Conservation (phyloP, 2,329 filamentous ascomycete species). For the Ceratocystis ficicola region DNA sequence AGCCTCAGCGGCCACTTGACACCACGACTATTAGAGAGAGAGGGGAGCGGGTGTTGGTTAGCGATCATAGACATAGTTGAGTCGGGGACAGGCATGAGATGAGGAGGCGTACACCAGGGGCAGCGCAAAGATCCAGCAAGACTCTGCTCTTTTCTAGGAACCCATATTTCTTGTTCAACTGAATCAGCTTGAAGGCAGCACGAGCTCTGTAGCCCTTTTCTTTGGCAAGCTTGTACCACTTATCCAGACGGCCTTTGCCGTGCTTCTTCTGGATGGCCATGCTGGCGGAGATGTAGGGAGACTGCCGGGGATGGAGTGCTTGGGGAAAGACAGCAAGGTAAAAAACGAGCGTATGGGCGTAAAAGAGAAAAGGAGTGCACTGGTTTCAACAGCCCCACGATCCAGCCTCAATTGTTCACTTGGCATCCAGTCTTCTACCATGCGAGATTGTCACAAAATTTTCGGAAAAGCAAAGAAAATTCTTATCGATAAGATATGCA, state of each 20-base stretch:
- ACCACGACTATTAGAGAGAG: slow-evolving; percentile 57
- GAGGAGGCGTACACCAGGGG: slow-evolving; percentile 59
- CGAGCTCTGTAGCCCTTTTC: slow-evolving; percentile 94
- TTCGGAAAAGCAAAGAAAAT: slow-evolving; percentile 16
- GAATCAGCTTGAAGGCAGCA: slow-evolving; percentile 95
- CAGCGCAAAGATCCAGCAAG: slow-evolving; percentile 91
- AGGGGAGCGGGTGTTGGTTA: slow-evolving; percentile 24
- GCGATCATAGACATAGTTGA: slow-evolving; percentile 13
- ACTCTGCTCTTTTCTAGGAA: slow-evolving; percentile 97
- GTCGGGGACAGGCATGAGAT: neutral
- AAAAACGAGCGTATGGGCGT: neutral
- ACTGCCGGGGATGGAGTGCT: neutral
- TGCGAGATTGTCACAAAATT: slow-evolving; percentile 17
- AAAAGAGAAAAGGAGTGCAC: neutral
- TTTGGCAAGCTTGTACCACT: slow-evolving; percentile 97
- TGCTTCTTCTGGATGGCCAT: slow-evolving; percentile 99
- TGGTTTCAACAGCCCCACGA: slow-evolving; percentile 15
- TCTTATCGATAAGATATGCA: slow-evolving; percentile 19
- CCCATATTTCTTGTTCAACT: slow-evolving; percentile 97
- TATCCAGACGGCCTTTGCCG: slow-evolving; percentile 95
- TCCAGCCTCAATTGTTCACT: neutral
- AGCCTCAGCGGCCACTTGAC: slow-evolving; percentile 86
- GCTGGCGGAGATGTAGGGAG: neutral
- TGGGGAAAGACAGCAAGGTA: neutral
- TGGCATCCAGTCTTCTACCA: neutral